Evolutionary conservation across 2,329 filamentous ascomycete genomes (phyloP), one percentile per base, ranked within the genome.

Genomic region (Sclerotinia minor): DNA sequence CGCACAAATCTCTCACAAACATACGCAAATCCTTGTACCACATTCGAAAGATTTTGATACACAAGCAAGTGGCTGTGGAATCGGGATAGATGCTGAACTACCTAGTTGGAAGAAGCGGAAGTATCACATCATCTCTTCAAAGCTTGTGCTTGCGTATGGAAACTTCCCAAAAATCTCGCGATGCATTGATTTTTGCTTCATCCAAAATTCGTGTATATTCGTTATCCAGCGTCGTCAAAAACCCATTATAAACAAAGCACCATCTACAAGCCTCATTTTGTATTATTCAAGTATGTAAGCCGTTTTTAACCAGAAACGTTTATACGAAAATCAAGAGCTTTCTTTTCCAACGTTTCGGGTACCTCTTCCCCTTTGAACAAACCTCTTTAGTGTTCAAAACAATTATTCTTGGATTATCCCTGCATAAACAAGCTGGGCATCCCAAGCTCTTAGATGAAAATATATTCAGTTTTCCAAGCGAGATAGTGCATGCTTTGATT

Each of bases 401-500:
- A 26, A 21, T 32, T 3, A 2, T 41, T 6, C 17, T 54, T 29
- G 61, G 61, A 54, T 64, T 3, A 64, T 54, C 61, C 61, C n/a
- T 64, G 61, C 13, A n/a, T 13, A 6, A n/a, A 13, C 26, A 24
- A 17, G 15, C 61, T 32, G 8, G 35, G 17, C 6, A 6, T 41
- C 21, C 32, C 60, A 21, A 52, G 60, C 45, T 64, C 38, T 17
- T n/a, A 32, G n/a, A 21, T 53, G 21, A 15, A 64, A 45, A 59
- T 45, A 44, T 26, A 44, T 26, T 19, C 57, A 21, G 24, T 21
- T 45, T 17, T 24, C 38, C 24, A 21, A 54, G 29, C 24, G 8
- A 59, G 26, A 21, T n/a, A 19, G 24, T 13, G 24, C 24, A n/a
- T 26, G 19, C 1, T 45, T 45, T 59, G 24, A 59, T 59, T 59